Conservation (phyloP, 345 rosid genomes). For the Populus tremula region DNA sequence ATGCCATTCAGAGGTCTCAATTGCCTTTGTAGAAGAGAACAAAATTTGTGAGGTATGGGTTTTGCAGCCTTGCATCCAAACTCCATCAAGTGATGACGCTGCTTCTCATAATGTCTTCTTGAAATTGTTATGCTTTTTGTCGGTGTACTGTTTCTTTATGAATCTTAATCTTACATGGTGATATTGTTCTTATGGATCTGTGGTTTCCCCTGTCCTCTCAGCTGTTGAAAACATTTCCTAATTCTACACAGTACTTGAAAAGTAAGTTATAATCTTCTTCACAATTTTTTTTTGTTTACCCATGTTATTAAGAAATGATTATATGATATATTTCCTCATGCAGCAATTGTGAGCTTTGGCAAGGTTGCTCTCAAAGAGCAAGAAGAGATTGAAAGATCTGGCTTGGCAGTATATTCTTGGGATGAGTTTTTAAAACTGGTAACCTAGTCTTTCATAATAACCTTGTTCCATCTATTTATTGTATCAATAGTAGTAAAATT, state of each 20-base stretch:
- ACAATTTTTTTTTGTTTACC: conserved; percentile 8
- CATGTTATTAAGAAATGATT: conserved; percentile 8
- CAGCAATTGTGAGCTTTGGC: conserved; percentile 96
- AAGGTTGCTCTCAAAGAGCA: conserved; percentile 60
- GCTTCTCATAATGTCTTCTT: neutral
- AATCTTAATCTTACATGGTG: neutral
- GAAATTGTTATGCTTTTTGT: neutral
- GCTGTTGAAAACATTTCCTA: conserved; percentile 81
- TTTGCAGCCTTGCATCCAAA: neutral
- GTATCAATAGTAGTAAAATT: neutral
- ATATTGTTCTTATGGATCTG: conserved; percentile 11
- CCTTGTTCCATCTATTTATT: neutral
- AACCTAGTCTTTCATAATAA: conserved; percentile 12
- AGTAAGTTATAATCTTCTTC: conserved; percentile 47
- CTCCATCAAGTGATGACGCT: neutral
- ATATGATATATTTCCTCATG: conserved; percentile 19
- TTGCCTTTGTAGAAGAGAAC: conserved; percentile 86
- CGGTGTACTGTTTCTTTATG: neutral
- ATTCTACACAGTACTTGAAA: conserved; percentile 55
- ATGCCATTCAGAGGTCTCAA: conserved; percentile 83
- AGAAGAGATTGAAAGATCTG: conserved; percentile 58
- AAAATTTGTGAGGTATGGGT: conserved; percentile 73
- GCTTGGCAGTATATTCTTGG: conserved; percentile 70
- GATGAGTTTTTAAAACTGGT: conserved; percentile 79
- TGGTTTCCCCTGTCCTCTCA: conserved; percentile 32